These are phyloP conservation scores for Xylariaceae sp. DNA, from an alignment of 2,329 filamentous ascomycete species.

Conservation along the genomic window DNA sequence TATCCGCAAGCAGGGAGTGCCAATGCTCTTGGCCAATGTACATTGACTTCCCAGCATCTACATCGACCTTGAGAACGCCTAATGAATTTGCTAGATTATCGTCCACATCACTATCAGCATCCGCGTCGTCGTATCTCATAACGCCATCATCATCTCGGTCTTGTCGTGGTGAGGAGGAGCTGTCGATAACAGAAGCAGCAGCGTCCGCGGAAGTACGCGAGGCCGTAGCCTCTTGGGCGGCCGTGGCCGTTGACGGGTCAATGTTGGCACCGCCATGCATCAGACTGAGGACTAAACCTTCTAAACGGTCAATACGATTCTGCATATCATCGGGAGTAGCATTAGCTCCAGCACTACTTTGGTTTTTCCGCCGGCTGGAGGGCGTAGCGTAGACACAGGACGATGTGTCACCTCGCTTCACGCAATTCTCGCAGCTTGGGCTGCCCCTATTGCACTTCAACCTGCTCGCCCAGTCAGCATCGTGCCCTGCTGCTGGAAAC, in stretches of 20 bases:
- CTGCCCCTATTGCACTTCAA: constrained; percentile 85
- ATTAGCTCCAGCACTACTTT: constrained; percentile 49
- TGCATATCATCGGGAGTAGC: constrained; percentile 90
- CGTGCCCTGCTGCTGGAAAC: constrained; percentile 6
- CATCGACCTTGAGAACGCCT: constrained; percentile 77
- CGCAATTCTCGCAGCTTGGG: constrained; percentile 85
- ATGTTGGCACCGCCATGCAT: constrained; percentile 77
- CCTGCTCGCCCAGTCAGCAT: constrained; percentile 32
- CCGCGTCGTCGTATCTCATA: constrained; percentile 49
- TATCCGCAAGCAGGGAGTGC: constrained; percentile 75
- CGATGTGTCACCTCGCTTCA: constrained; percentile 74
- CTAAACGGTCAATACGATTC: constrained; percentile 91
- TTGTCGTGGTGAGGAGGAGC: constrained; percentile 43
- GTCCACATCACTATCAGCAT: constrained; percentile 67
- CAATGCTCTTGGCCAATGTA: constrained; percentile 83
- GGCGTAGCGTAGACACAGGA: constrained; percentile 83
- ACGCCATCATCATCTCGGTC: constrained; percentile 54
- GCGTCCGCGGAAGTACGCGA: constrained; percentile 23
- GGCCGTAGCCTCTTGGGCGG: constrained; percentile 29
- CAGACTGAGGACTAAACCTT: constrained; percentile 84
- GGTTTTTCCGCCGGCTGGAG: constrained; percentile 67
- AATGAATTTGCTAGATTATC: constrained; percentile 67
- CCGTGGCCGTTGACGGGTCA: constrained; percentile 37
- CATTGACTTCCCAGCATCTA: constrained; percentile 71
- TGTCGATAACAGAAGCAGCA: constrained; percentile 40